Evolutionary conservation across 768 basidiomycete species (phyloP).

Genomic region (Mrakia frigida): DNA sequence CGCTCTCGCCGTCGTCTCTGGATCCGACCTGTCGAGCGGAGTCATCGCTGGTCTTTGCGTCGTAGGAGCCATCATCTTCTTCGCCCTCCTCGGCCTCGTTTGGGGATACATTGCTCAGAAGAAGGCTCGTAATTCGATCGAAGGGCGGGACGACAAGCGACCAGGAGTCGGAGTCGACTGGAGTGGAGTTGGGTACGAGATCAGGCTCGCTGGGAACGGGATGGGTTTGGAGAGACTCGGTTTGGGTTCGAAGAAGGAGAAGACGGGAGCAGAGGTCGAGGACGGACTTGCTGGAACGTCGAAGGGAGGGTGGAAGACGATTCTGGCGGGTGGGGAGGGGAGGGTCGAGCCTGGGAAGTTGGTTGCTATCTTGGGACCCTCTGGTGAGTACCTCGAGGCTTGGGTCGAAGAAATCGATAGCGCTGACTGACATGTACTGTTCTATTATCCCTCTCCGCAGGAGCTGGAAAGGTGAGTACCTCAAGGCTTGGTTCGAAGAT

Average conservation of each 20-base stretch:
- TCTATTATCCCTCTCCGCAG: too few relatives aligned
- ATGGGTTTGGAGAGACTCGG: neutral
- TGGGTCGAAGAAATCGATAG: too few relatives aligned
- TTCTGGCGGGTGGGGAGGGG: slow-evolving; percentile 68
- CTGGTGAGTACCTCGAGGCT: neutral
- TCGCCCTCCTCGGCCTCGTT: slow-evolving; percentile 58
- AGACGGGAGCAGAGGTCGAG: neutral
- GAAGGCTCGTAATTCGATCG: slow-evolving; percentile 37
- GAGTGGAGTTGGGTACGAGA: slow-evolving; percentile 62
- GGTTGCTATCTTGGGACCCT: slow-evolving; percentile 84
- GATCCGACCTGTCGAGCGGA: slow-evolving; percentile 44
- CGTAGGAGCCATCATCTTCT: slow-evolving; percentile 52
- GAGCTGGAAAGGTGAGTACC: too few relatives aligned
- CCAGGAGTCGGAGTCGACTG: slow-evolving; percentile 64
- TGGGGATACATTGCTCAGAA: slow-evolving; percentile 56
- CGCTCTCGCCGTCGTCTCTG: slow-evolving; percentile 33
- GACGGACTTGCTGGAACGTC: neutral
- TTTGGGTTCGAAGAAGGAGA: neutral
- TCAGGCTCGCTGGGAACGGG: slow-evolving; percentile 40
- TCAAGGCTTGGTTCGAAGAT: too few relatives aligned
- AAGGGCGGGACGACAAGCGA: slow-evolving; percentile 44
- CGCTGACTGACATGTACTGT: too few relatives aligned
- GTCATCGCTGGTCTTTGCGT: slow-evolving; percentile 62
- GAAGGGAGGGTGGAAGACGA: slow-evolving; percentile 51
- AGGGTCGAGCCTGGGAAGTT: slow-evolving; percentile 71